Conservation (phyloP, 768 basidiomycete genomes). For the Kondoa malvinella region DNA sequence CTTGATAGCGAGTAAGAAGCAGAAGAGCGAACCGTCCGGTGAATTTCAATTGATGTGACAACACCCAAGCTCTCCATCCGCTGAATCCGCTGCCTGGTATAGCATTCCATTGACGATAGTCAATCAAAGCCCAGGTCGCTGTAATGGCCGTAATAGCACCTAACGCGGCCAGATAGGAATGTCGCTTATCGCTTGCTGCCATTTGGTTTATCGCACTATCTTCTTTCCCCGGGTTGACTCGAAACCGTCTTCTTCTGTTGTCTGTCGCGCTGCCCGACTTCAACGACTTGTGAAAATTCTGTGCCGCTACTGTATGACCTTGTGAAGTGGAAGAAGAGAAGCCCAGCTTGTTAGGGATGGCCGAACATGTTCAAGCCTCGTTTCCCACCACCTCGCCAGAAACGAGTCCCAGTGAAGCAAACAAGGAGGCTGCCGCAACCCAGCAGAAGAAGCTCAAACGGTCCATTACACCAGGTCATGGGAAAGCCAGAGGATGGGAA, state of each 20-base stretch:
- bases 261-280: too few species aligned
- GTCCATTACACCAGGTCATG: conserved; percentile 1
- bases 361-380: too few species aligned
- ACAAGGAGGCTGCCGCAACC: neutral
- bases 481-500: conserved; percentile 2
- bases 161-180: neutral
- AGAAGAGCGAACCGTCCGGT: neutral
- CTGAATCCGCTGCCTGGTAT: neutral
- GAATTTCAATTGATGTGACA: neutral
- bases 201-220: too few species aligned
- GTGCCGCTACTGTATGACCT: too few species aligned
- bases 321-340: too few species aligned
- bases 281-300: too few species aligned
- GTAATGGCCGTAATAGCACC: neutral
- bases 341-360: too few species aligned
- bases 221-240: too few species aligned
- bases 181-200: too few species aligned
- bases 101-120: neutral
- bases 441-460: neutral
- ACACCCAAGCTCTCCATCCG: neutral
- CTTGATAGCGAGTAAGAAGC: neutral
- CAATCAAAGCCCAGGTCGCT: neutral
- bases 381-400: too few species aligned
- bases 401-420: neutral
- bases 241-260: too few species aligned